Conservation (phyloP, 2,329 filamentous ascomycete genomes). For the Talaromyces sp. region DNA sequence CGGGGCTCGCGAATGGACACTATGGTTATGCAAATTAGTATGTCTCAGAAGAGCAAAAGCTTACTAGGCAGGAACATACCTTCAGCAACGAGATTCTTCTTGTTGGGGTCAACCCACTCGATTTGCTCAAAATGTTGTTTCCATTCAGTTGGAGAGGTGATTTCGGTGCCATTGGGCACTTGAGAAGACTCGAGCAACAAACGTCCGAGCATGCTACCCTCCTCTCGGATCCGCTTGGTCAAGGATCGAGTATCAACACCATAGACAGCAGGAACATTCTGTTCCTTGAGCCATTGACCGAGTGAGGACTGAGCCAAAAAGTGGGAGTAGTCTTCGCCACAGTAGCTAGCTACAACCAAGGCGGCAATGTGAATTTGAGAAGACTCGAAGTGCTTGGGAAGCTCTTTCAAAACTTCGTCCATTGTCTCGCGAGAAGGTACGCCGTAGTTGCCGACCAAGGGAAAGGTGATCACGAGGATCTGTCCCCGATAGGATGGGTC, state of each 20-base stretch:
- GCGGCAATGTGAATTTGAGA: slow-evolving; percentile 90
- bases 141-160: slow-evolving; percentile 42
- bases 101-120: slow-evolving; percentile 90
- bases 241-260: slow-evolving; percentile 90
- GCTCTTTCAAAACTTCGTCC: slow-evolving; percentile 79
- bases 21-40: slow-evolving; percentile 37
- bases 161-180: slow-evolving; percentile 45
- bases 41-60: neutral
- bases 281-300: slow-evolving; percentile 93
- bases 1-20: slow-evolving; percentile 87
- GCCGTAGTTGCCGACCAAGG: slow-evolving; percentile 94
- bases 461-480: slow-evolving; percentile 95
- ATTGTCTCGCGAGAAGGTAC: slow-evolving; percentile 82
- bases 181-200: slow-evolving; percentile 70
- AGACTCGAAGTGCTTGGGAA: slow-evolving; percentile 92
- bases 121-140: slow-evolving; percentile 68
- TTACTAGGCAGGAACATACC: slow-evolving; percentile 59
- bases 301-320: slow-evolving; percentile 87
- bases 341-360: slow-evolving; percentile 78
- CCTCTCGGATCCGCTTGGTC: slow-evolving; percentile 89
- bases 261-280: slow-evolving; percentile 89
- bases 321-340: slow-evolving; percentile 93
- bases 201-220: slow-evolving; percentile 94
- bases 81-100: slow-evolving; percentile 87
- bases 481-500: slow-evolving; percentile 88